Evolutionary conservation across 1,284 basidiomycete genomes (phyloP), one percentile per base, ranked within the genome.

Genomic region (Dichomitus squalens): DNA sequence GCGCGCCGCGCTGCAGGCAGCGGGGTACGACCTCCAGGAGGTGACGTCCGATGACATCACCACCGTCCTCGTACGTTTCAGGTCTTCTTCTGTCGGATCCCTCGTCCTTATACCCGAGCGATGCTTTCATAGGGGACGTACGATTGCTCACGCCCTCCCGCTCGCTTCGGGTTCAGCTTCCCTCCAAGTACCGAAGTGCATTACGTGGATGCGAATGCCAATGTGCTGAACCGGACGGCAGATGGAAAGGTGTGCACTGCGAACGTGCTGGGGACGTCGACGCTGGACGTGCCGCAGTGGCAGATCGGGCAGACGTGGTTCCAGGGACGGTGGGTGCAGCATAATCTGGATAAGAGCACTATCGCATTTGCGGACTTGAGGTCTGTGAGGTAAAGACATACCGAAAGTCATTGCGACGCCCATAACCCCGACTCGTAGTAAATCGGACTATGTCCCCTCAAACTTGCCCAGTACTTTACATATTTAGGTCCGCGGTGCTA

Each of bases 281-380:
- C 49, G 1, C 56, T 58, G 8, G 46, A 41, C 48, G 46, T 44
- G 6, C 49, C 55, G 8, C 31, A 48, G n/a, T 63, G 61, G 61
- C 46, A 47, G 14, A 60, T 63, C 14, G 58, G 61, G 7, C 61
- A 63, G 54, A 63, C 61, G 39, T 63, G 61, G 61, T 63, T 58
- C 53, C 61, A 63, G 51, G 58, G 58, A 5, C 61, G 61, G 14
- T 63, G 58, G 33, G 58, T 63, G 20, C 61, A 63, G 53, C 61
- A 63, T 29, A 25, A 63, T 39, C 35, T 63, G 29, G 52, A 60
- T 43, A 43, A 44, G 21, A 60, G 47, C 55, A 60, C 55, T 38
- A 9, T 63, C 27, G 53, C 58, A 3, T 63, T 63, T 14, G 61
- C 56, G 4, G 56, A 58, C 35, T 43, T 63, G 6, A 52, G n/a